phyloP scores from a whole-genome alignment of 441 rosid genomes.

The Hura crepitans region DNA sequence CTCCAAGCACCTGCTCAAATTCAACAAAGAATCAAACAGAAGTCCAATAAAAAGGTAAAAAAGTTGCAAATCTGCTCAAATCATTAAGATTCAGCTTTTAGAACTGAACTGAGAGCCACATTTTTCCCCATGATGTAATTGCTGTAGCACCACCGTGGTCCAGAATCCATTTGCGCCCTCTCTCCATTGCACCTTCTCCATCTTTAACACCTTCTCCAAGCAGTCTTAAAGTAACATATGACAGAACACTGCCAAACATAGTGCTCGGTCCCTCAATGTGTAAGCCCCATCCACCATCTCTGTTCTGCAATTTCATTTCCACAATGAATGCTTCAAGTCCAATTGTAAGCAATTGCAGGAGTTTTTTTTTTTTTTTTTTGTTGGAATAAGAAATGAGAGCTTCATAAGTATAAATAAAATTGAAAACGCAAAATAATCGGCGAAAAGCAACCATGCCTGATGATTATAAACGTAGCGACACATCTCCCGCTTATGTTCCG shows the following conservation, averaged over 20 bases:
- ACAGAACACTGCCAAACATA: constrained; percentile 52
- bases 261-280: constrained; percentile 66
- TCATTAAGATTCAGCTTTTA: neutral
- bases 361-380: too few species aligned
- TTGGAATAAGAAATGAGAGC: too few species aligned
- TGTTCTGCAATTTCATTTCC: constrained; percentile 50
- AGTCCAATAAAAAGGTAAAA: neutral
- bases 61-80: neutral
- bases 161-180: constrained; percentile 58
- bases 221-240: constrained; percentile 49
- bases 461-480: constrained; percentile 80
- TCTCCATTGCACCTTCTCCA: constrained; percentile 53
- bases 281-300: constrained; percentile 77
- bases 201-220: constrained; percentile 51
- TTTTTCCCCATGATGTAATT: constrained; percentile 71
- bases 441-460: constrained; percentile 45
- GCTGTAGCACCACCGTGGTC: constrained; percentile 51
- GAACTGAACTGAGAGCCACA: constrained; percentile 61
- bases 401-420: too few species aligned
- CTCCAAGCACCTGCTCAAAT: constrained; percentile 50
- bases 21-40: constrained; percentile 13
- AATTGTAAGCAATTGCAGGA: too few species aligned
- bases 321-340: neutral
- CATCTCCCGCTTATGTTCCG: constrained; percentile 71
- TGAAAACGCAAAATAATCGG: neutral